A percentile compares a stretch with the other conserved stretches of the same genome.
phyloP scores from a whole-genome alignment of 192 early-diverging fungal genomes.

The Blastocladiella britannica region DNA sequence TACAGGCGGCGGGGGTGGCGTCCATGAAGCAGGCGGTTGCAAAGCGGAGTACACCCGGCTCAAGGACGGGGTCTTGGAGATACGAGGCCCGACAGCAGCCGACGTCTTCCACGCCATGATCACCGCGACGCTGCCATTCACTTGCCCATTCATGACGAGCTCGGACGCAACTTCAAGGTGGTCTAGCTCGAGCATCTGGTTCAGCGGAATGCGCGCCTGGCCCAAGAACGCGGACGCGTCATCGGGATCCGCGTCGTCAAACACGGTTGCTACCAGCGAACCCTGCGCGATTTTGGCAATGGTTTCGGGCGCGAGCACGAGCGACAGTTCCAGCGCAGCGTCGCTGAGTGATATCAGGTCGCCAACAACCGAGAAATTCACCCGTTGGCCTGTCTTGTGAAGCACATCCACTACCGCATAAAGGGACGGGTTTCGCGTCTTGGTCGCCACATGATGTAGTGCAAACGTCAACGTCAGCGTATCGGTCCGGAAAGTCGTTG shows the following conservation, averaged over 20 bases:
- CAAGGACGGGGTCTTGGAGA: no score
- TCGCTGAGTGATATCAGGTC: no score
- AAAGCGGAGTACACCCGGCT: no score
- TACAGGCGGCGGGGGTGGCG: no score
- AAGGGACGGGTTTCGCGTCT: not conserved
- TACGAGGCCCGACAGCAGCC: no score
- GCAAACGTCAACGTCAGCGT: not conserved
- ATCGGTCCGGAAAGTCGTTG: not conserved
- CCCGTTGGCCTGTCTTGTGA: not conserved
- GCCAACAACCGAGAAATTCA: no score
- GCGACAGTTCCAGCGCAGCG: not conserved
- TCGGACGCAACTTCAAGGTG: not conserved
- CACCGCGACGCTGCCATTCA: not conserved
- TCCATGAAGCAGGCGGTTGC: no score
- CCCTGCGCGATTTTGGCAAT: not conserved
- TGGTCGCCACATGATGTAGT: not conserved
- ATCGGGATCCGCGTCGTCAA: not conserved
- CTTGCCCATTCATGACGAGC: not conserved
- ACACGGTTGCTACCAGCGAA: not conserved
- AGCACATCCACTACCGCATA: not conserved
- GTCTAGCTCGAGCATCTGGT: not conserved
- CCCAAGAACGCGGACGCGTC: not conserved
- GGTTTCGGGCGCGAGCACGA: not conserved
- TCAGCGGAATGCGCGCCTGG: not conserved
- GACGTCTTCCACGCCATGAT: not conserved